Evolutionary conservation across 768 basidiomycete genomes (phyloP).

Genomic region (Mycena rosella): DNA sequence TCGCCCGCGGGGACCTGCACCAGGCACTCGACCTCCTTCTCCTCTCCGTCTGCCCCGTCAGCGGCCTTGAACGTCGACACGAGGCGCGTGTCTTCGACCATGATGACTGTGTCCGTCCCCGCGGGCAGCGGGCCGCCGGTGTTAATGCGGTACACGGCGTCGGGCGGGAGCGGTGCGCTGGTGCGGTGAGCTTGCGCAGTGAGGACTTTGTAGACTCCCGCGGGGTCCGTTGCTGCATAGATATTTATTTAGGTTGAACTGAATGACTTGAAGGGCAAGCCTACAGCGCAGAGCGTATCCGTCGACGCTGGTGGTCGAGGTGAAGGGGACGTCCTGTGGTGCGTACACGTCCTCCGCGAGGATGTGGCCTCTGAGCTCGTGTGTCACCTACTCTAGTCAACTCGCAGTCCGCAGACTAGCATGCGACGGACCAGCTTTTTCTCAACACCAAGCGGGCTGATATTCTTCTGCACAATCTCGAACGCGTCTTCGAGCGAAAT

Average conservation of each 20-base stretch:
- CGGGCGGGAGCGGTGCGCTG: constrained; percentile 60
- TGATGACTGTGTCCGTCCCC: constrained; percentile 85
- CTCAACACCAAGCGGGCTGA: constrained; percentile 55
- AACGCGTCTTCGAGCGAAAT: constrained; percentile 77
- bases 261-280: constrained; percentile 27
- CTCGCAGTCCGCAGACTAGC: not conserved
- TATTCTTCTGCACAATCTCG: constrained; percentile 62
- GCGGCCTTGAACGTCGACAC: constrained; percentile 65
- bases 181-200: constrained; percentile 67
- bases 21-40: constrained; percentile 77
- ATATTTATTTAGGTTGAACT: no score
- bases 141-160: constrained; percentile 81
- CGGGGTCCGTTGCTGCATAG: constrained; percentile 67
- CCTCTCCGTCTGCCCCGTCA: constrained; percentile 70
- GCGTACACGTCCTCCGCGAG: constrained; percentile 83
- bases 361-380: constrained; percentile 72
- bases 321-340: constrained; percentile 70
- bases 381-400: constrained; percentile 62
- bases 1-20: constrained; percentile 72
- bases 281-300: constrained; percentile 87
- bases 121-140: constrained; percentile 86
- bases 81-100: constrained; percentile 93
- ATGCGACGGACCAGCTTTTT: constrained; percentile 58
- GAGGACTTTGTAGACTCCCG: constrained; percentile 77
- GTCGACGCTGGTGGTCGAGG: constrained; percentile 85